Percentiles rank a stretch among this genome's conserved stretches.
Conservation (phyloP, 1,284 basidiomycete genomes). For the Sanghuangporus sanghuang region DNA sequence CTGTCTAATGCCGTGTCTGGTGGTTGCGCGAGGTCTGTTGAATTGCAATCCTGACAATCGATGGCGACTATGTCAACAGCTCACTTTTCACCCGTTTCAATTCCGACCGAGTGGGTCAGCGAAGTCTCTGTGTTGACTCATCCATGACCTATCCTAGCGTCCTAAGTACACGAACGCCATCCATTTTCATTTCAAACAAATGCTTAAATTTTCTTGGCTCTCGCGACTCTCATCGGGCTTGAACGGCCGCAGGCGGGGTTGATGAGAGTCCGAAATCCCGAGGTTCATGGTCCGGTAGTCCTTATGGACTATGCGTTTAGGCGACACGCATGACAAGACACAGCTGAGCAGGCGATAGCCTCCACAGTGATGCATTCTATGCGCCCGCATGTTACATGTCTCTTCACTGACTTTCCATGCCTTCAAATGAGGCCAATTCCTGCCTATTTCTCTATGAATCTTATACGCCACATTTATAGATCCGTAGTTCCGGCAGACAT, state of each 20-base stretch:
- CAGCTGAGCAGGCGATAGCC: too few relatives aligned
- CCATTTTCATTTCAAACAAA: background rate
- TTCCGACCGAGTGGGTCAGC: background rate
- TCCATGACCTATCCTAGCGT: background rate
- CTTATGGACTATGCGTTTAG: too few relatives aligned
- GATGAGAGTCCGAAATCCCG: background rate
- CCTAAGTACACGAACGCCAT: background rate
- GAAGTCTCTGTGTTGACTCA: background rate
- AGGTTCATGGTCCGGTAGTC: background rate
- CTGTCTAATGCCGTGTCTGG: background rate
- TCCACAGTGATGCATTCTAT: background rate
- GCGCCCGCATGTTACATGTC: background rate
- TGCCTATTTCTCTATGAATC: background rate
- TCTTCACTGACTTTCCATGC: background rate
- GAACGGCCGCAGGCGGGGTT: background rate
- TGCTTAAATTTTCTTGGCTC: background rate
- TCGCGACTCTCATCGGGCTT: background rate
- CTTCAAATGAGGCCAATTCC: background rate
- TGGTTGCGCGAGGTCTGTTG: background rate
- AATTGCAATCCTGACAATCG: background rate
- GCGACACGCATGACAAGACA: background rate
- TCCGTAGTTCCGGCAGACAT: background rate
- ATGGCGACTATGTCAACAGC: background rate
- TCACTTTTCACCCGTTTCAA: background rate
- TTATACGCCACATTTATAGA: background rate